Evolutionary conservation across 225 moss, liverwort and hornwort genomes (phyloP).

Genomic region (Thuidium tamariscinum): DNA sequence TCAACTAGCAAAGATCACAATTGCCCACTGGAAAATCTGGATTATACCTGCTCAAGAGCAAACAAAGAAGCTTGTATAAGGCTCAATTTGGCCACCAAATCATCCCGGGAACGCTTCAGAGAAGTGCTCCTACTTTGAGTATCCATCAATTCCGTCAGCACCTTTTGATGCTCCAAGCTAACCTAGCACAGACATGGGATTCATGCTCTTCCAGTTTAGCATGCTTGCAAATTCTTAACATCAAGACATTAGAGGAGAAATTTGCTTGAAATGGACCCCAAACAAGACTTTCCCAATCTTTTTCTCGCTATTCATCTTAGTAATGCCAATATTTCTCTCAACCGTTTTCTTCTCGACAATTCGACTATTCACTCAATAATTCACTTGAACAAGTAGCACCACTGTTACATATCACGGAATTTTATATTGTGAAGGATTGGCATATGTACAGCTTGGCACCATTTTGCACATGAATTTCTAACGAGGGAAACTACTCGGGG

Average conservation of each 20-base stretch:
- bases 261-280: not conserved
- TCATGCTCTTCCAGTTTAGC: not conserved
- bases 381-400: not conserved
- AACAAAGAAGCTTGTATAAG: constrained; percentile 48
- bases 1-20: not conserved
- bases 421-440: not conserved
- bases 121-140: constrained; percentile 21
- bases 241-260: not conserved
- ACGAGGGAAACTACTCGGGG: not conserved
- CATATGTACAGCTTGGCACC: not conserved
- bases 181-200: constrained; percentile 17
- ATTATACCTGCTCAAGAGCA: constrained; percentile 41
- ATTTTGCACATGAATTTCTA: not conserved
- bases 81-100: constrained; percentile 28
- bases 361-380: not conserved
- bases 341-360: not conserved
- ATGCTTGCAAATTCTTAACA: not conserved
- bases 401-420: not conserved
- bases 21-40: not conserved
- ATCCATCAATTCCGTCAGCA: constrained; percentile 30
- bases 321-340: not conserved
- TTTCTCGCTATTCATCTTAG: not conserved
- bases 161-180: constrained; percentile 41
- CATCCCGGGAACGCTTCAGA: constrained; percentile 15
- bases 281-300: not conserved